phyloP scores from a whole-genome alignment of 179 eudicot species.

The Spinacia oleracea region DNA sequence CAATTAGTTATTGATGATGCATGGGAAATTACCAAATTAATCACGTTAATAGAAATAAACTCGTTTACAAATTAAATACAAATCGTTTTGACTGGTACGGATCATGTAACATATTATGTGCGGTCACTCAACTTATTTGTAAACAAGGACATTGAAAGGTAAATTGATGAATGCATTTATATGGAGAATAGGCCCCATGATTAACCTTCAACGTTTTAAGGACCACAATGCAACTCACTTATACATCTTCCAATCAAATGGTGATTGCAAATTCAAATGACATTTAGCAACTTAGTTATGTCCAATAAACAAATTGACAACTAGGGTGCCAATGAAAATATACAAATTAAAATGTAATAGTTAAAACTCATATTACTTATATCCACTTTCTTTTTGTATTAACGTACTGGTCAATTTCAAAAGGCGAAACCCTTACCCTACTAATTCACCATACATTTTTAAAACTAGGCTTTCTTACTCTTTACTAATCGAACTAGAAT shows the following conservation, averaged over 20 bases:
- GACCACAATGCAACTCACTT: constrained; percentile 13
- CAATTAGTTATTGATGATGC: neutral
- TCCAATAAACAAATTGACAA: neutral
- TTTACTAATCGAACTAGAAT: too few relatives aligned
- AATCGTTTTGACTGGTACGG: neutral
- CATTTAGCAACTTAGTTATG: neutral
- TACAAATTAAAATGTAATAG: neutral
- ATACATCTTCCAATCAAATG: neutral
- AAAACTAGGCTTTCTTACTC: too few relatives aligned
- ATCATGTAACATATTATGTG: neutral
- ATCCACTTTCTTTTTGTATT: too few relatives aligned
- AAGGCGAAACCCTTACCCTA: too few relatives aligned
- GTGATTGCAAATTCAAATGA: neutral
- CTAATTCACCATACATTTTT: too few relatives aligned
- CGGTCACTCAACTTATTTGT: neutral
- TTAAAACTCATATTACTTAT: too few relatives aligned
- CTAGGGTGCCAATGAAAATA: neutral
- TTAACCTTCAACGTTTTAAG: too few relatives aligned
- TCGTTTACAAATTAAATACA: too few relatives aligned
- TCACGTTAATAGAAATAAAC: neutral
- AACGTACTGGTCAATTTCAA: too few relatives aligned
- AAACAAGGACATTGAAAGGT: neutral
- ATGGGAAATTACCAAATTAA: neutral
- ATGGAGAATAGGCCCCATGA: constrained; percentile 6
- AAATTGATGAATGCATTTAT: neutral